phyloP scores from a whole-genome alignment of 768 basidiomycete genomes.

The Lactifluus volemus region DNA sequence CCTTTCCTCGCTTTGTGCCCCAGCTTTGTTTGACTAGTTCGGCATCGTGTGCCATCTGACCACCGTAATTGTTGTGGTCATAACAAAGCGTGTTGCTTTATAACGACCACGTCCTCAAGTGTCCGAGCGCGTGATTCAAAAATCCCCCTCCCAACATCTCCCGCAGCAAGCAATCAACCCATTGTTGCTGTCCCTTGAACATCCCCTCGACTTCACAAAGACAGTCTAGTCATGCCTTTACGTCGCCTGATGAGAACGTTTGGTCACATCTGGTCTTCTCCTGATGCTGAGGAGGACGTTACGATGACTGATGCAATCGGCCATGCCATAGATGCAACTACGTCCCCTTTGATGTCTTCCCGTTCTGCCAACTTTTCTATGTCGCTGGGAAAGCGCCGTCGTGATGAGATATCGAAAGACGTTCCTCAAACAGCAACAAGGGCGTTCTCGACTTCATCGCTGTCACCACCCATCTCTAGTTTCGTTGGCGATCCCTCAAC shows the following conservation, averaged over 20 bases:
- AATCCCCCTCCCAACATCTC: neutral
- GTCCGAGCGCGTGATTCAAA: neutral
- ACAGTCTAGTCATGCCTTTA: neutral
- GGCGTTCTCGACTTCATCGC: no score
- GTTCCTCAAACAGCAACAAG: neutral
- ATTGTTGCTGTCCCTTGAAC: neutral
- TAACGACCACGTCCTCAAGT: neutral
- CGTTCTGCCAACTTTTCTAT: neutral
- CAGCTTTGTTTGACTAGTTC: neutral
- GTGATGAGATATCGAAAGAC: neutral
- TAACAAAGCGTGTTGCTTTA: slow-evolving; percentile 3
- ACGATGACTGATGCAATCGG: neutral
- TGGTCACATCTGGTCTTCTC: neutral
- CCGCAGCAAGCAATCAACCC: neutral
- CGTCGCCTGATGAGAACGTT: slow-evolving; percentile 4
- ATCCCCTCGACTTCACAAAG: neutral
- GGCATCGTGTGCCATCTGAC: neutral
- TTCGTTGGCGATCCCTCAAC: neutral
- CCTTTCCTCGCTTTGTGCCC: neutral
- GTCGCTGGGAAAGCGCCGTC: slow-evolving; percentile 1
- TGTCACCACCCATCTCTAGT: neutral
- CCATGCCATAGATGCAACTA: neutral
- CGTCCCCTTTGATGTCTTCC: neutral
- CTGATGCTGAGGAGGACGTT: neutral
- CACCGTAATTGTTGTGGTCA: neutral